Base-by-base conservation (phyloP, 202 grass and related monocot species). In the Miscanthus sacchariflorus region DNA sequence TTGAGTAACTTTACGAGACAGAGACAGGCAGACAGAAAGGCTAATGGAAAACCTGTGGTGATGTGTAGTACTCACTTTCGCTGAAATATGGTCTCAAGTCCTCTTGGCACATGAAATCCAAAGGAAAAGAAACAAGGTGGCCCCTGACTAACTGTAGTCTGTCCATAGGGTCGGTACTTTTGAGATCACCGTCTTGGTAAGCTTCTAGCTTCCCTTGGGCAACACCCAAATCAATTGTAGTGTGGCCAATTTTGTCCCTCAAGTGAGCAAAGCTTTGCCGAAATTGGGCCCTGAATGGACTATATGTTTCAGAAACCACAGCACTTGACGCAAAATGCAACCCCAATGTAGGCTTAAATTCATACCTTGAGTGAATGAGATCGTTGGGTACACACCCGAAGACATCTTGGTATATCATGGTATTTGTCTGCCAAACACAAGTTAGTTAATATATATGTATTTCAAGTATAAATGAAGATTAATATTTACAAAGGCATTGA, bases 1-100 rank as follows among this genome's bases (percentile, higher is more conserved):
- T 56, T 77, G 79, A 74, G 45, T 30, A 89, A 83, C 15, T 78
- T 68, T 68, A 46, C 39, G 5, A 65, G 85, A 83, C 61, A 27
- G 61, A 63, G 3, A 61, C 21, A 61, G 56, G 11, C 56, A 38
- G 36, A 38, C 36, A 61, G 9, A 86, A 2, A 87, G 76, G 68
- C 86, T 96, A 99, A 90, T 99, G 94, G 80, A 99, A 97, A 87
- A 99, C 97, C 86, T 99, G 97, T 56, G 91, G 91, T 77, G 97
- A 93, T 63, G 93, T 95, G 70, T 99, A 99, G 80, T 93, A 99
- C 87, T 99, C 97, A 68, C 93, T 96, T 90, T 99, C 97, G 18
- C 83, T 95, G 90, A 99, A 95, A 88, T 88, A 91, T 71, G 97
- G 97, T 73, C 97, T 93, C 87, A 99, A 82, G 83, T 99, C 93